Evolutionary conservation across 1,139 yeast species (phyloP).

Genomic region (Blastobotrys buckinghamii): DNA sequence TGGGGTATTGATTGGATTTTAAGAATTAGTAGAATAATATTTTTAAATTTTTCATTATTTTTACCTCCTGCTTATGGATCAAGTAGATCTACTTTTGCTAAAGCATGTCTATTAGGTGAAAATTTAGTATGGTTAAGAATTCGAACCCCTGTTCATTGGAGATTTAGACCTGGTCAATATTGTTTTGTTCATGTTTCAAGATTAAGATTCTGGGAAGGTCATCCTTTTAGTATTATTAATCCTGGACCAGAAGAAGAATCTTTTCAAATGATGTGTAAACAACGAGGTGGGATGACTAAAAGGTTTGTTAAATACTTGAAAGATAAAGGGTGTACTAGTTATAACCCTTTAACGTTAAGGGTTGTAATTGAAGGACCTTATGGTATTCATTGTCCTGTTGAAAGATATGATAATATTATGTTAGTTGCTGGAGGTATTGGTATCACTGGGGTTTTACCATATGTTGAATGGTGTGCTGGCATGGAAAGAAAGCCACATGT

Average conservation of each 20-base stretch:
- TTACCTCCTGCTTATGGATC: slow-evolving; percentile 28
- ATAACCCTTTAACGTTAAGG: slow-evolving; percentile 27
- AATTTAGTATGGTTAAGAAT: slow-evolving; percentile 30
- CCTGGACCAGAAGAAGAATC: slow-evolving; percentile 32
- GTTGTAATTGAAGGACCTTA: slow-evolving; percentile 62
- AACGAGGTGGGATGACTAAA: slow-evolving; percentile 33
- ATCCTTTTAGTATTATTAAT: slow-evolving; percentile 58
- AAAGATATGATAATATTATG: slow-evolving; percentile 48
- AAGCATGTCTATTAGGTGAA: slow-evolving; percentile 31
- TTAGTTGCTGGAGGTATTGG: slow-evolving; percentile 73
- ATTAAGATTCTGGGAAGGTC: slow-evolving; percentile 45
- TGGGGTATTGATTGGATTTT: slow-evolving; percentile 42
- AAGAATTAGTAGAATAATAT: slow-evolving; percentile 35
- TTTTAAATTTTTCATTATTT: slow-evolving; percentile 37
- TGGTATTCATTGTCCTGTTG: slow-evolving; percentile 48
- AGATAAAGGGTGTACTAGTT: slow-evolving; percentile 20
- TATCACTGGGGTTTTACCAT: slow-evolving; percentile 50
- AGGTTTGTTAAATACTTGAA: slow-evolving; percentile 24
- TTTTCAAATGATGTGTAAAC: slow-evolving; percentile 35
- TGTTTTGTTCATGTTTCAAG: slow-evolving; percentile 52
- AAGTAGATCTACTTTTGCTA: slow-evolving; percentile 33
- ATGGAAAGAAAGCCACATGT: slow-evolving; percentile 19
- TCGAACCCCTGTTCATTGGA: slow-evolving; percentile 37
- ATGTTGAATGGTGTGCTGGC: slow-evolving; percentile 28
- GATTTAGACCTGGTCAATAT: slow-evolving; percentile 55